Percentiles rank a stretch among this genome's conserved stretches.
phyloP scores from a whole-genome alignment of 1,284 basidiomycete species.

The Ustilago cynodontis region DNA sequence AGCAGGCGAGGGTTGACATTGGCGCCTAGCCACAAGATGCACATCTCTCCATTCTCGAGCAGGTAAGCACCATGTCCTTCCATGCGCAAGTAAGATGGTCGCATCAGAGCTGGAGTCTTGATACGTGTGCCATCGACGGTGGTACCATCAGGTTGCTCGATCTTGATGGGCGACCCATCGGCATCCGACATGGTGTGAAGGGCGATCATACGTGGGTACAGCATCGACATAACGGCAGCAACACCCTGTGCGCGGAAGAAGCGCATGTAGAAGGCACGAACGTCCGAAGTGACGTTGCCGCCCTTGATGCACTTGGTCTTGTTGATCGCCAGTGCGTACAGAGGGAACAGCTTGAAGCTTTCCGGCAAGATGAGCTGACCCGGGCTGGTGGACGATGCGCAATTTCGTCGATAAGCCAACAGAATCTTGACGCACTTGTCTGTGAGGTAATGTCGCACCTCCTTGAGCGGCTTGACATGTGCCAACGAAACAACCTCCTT shows the following conservation, averaged over 20 bases:
- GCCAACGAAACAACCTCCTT: conserved; percentile 81
- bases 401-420: conserved; percentile 89
- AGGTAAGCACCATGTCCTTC: conserved; percentile 90
- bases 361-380: conserved; percentile 95
- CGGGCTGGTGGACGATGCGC: conserved; percentile 83
- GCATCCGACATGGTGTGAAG: conserved; percentile 84
- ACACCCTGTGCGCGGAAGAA: conserved; percentile 80
- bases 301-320: conserved; percentile 92
- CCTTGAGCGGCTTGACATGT: conserved; percentile 78
- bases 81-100: conserved; percentile 88
- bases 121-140: conserved; percentile 73
- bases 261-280: conserved; percentile 87
- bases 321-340: conserved; percentile 84
- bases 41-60: conserved; percentile 90
- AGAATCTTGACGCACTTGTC: conserved; percentile 87
- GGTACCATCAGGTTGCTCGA: conserved; percentile 71
- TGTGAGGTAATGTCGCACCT: conserved; percentile 85
- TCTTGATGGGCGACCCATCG: conserved; percentile 77
- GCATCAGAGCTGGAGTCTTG: conserved; percentile 82
- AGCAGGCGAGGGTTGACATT: conserved; percentile 85
- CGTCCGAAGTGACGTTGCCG: conserved; percentile 89
- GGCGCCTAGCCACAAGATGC: conserved; percentile 90
- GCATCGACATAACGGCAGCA: conserved; percentile 79
- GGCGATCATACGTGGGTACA: conserved; percentile 91
- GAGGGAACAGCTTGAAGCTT: conserved; percentile 87